Base-by-base conservation (phyloP, 192 early-diverging fungal genomes). In the Gonapodya sp. region DNA sequence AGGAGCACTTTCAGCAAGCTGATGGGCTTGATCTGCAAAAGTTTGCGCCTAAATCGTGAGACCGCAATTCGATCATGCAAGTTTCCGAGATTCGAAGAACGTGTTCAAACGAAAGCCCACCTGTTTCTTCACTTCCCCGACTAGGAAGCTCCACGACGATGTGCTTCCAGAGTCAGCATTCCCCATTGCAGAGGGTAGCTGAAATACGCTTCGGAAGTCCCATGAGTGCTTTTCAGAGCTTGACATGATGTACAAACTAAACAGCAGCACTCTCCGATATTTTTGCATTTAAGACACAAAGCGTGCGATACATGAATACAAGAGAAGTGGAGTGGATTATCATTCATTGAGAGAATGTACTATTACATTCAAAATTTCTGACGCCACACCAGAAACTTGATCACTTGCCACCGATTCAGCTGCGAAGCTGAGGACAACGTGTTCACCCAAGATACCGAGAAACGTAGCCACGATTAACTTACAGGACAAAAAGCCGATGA, bases 81-180 rank as follows among this genome's bases (percentile, higher is more conserved):
- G 64, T 8, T 74, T 81, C 84, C 85, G 34, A 73, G n/a, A n/a
- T n/a, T n/a, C n/a, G n/a, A n/a, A n/a, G n/a, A n/a, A n/a, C n/a
- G n/a, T n/a, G n/a, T n/a, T n/a, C n/a, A n/a, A n/a, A n/a, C n/a
- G n/a, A n/a, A n/a, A n/a, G n/a, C n/a, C 14, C 18, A 31, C 18
- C 84, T 85, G 87, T 79, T 88, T 88, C 83, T 86, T 86, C 36
- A 88, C 85, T 1, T 83, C 82, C 34, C 86, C 85, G 1, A 88
- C 87, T 36, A 87, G 78, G 0, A 73, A 79, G 2, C 82, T 80
- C 87, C 87, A 88, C 2, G 85, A 85, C 36, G 81, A 79, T 8
- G 46, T 16, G 24, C 24, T 24, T 16, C 46, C 24, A 8, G 46
- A 16, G 8, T 64, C 24, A 64, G 8, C 24, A 64, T 64, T 64